Conservation (phyloP, 257 asterid species). For the Dorcoceras hygrometricum region DNA sequence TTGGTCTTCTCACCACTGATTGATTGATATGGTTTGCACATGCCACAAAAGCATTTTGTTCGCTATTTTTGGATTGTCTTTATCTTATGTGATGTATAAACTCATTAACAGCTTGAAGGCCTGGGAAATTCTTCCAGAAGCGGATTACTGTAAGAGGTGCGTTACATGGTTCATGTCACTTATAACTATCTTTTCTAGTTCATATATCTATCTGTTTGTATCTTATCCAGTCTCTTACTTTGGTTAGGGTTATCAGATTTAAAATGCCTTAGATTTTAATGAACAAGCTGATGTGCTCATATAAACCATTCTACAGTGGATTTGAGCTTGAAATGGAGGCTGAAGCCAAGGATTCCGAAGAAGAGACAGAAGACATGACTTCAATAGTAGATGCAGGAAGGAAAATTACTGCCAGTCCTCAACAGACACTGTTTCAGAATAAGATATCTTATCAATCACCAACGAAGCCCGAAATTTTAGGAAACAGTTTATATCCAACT, state of each 20-base stretch:
- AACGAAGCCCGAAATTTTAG: constrained; percentile 32
- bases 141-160: constrained; percentile 70
- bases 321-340: constrained; percentile 79
- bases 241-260: constrained; percentile 1
- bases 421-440: constrained; percentile 24
- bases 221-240: neutral
- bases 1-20: constrained; percentile 22
- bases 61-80: neutral
- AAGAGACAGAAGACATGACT: constrained; percentile 56
- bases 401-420: constrained; percentile 37
- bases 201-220: neutral
- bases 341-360: constrained; percentile 95
- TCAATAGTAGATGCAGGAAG: constrained; percentile 29
- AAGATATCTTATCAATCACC: constrained; percentile 35
- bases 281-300: constrained; percentile 16
- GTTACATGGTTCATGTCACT: constrained; percentile 14
- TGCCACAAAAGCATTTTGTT: constrained; percentile 5
- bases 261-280: constrained; percentile 5
- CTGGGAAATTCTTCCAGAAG: constrained; percentile 91
- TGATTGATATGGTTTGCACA: neutral
- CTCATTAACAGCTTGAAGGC: constrained; percentile 59
- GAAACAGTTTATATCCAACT: constrained; percentile 31
- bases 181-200: neutral
- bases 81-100: constrained; percentile 8
- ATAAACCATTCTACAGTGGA: constrained; percentile 44